Evolutionary conservation across 768 basidiomycete species (phyloP).

Genomic region (Xerocomus potaroensis): DNA sequence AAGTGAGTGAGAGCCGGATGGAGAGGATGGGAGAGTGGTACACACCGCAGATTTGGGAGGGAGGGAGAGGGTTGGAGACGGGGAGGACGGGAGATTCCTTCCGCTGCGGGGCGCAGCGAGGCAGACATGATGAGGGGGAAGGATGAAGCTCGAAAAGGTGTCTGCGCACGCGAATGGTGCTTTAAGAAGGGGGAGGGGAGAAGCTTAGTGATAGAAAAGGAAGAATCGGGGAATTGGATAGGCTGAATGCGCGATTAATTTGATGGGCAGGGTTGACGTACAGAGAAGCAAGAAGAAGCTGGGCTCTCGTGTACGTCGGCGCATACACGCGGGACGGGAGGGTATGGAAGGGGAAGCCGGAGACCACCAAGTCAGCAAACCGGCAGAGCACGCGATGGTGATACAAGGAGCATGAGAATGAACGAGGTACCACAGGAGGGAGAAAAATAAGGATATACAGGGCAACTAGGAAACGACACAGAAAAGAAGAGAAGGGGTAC

Average conservation of each 20-base stretch:
- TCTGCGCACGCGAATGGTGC: slow-evolving; percentile 23
- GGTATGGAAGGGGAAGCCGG: slow-evolving; percentile 11
- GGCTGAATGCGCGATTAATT: slow-evolving; percentile 31
- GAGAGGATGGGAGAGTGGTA: neutral
- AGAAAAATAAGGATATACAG: too few relatives aligned
- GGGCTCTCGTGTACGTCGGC: slow-evolving; percentile 21
- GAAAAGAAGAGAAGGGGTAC: too few relatives aligned
- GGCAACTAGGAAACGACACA: too few relatives aligned
- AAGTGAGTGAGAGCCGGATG: slow-evolving; percentile 4
- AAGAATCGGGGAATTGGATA: slow-evolving; percentile 29
- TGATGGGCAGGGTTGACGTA: slow-evolving; percentile 32
- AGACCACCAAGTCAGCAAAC: too few relatives aligned
- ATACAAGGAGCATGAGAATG: too few relatives aligned
- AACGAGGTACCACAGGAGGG: too few relatives aligned
- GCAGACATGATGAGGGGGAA: slow-evolving; percentile 25
- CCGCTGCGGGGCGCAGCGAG: slow-evolving; percentile 22
- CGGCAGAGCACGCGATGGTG: too few relatives aligned
- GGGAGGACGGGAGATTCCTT: slow-evolving; percentile 34
- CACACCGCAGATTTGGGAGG: slow-evolving; percentile 65
- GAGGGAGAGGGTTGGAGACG: slow-evolving; percentile 64
- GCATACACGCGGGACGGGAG: slow-evolving; percentile 19
- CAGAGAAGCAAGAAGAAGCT: slow-evolving; percentile 30
- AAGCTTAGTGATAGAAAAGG: slow-evolving; percentile 32
- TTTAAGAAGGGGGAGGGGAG: slow-evolving; percentile 31
- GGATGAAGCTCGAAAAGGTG: slow-evolving; percentile 30